A percentile compares a stretch with the other conserved stretches of the same genome.
phyloP scores from a whole-genome alignment of 1,139 yeast species.

The Yamadazyma membranifaciens region DNA sequence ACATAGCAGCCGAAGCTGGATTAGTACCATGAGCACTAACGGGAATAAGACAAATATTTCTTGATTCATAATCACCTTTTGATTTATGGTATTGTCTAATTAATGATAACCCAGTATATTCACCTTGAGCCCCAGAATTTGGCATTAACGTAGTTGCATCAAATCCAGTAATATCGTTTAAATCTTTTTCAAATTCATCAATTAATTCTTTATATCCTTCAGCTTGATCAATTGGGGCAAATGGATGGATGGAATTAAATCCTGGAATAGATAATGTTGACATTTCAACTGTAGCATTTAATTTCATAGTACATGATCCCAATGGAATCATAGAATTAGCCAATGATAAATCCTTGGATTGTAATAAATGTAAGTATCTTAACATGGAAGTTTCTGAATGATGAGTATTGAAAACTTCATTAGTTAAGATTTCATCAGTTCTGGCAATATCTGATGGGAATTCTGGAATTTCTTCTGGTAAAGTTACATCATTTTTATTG shows the following conservation, averaged over 20 bases:
- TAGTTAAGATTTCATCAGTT: slow-evolving; percentile 60
- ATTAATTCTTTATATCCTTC: slow-evolving; percentile 77
- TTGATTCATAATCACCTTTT: slow-evolving; percentile 61
- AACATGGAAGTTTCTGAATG: slow-evolving; percentile 95
- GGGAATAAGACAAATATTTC: slow-evolving; percentile 91
- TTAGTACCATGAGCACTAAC: slow-evolving; percentile 98
- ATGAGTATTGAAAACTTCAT: slow-evolving; percentile 80
- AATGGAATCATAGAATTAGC: slow-evolving; percentile 97
- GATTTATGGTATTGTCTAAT: slow-evolving; percentile 76
- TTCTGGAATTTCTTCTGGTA: slow-evolving; percentile 33
- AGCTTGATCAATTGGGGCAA: slow-evolving; percentile 86
- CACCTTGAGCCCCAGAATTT: slow-evolving; percentile 98
- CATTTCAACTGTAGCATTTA: slow-evolving; percentile 95
- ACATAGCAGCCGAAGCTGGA: slow-evolving; percentile 98
- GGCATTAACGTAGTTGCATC: slow-evolving; percentile 92
- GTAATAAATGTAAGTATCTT: slow-evolving; percentile 83
- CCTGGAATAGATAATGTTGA: slow-evolving; percentile 94
- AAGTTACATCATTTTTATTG: slow-evolving; percentile 28
- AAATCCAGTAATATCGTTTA: slow-evolving; percentile 94
- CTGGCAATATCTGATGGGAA: slow-evolving; percentile 58
- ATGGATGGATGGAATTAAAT: slow-evolving; percentile 84
- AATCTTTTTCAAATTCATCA: slow-evolving; percentile 74
- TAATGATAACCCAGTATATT: slow-evolving; percentile 88
- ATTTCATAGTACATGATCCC: slow-evolving; percentile 97
- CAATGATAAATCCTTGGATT: slow-evolving; percentile 84